These are phyloP conservation scores for Eimeria acervulina DNA, from an alignment of 169 alveolate species.

Conservation along the genomic window DNA sequence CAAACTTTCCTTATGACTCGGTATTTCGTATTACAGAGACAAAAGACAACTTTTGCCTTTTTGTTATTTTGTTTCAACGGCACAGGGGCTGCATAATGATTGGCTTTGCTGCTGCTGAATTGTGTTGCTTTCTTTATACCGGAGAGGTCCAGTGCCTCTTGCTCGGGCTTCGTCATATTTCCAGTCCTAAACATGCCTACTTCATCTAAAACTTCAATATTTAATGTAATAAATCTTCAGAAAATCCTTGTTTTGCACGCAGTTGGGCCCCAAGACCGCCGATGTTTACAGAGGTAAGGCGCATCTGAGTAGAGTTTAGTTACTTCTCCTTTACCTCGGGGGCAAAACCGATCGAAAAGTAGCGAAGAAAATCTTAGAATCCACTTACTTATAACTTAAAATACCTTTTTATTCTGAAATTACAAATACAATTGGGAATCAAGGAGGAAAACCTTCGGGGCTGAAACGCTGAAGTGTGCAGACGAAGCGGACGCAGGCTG, in stretches of 20 bases:
- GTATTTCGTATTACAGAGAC: slow-evolving; percentile 77
- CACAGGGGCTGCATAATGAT: not conserved
- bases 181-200: not conserved
- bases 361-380: no score
- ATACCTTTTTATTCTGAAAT: not conserved
- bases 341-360: not conserved
- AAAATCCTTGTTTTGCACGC: not conserved
- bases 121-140: not conserved
- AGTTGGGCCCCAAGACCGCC: not conserved
- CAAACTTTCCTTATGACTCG: slow-evolving; percentile 72
- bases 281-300: not conserved
- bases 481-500: not conserved
- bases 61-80: not conserved
- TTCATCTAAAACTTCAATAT: not conserved
- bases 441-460: not conserved
- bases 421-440: not conserved
- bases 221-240: not conserved
- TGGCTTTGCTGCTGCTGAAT: not conserved
- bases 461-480: not conserved
- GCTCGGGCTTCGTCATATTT: not conserved
- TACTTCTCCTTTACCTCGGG: not conserved
- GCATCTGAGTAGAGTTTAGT: not conserved
- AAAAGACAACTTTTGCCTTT: slow-evolving; percentile 43
- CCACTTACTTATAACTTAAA: not conserved
- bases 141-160: not conserved